phyloP scores from a whole-genome alignment of 2,329 filamentous ascomycete species.

The Cryphonectria japonica region DNA sequence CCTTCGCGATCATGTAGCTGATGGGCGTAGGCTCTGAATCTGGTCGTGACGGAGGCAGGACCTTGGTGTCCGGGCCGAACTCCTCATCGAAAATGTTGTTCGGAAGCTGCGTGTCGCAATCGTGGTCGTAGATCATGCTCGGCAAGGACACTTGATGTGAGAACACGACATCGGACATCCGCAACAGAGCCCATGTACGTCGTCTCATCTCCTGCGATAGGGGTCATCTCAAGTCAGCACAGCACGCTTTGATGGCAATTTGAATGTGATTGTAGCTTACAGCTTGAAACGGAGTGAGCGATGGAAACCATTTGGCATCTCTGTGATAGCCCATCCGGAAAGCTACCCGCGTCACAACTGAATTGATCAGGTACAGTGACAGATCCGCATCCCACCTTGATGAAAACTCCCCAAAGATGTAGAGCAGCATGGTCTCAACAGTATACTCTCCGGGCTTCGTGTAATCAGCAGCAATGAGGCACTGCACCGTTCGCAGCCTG shows the following conservation, averaged over 20 bases:
- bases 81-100: constrained; percentile 83
- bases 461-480: constrained; percentile 75
- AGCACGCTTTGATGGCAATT: background rate
- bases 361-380: constrained; percentile 63
- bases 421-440: constrained; percentile 77
- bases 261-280: constrained; percentile 44
- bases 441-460: constrained; percentile 75
- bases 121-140: constrained; percentile 72
- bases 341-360: constrained; percentile 59
- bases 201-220: constrained; percentile 67
- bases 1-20: constrained; percentile 78
- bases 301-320: constrained; percentile 74
- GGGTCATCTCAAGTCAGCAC: background rate
- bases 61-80: constrained; percentile 69
- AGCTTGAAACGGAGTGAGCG: constrained; percentile 72
- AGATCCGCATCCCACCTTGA: constrained; percentile 75
- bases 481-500: constrained; percentile 75
- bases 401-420: constrained; percentile 76
- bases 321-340: constrained; percentile 78
- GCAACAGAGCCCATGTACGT: constrained; percentile 70
- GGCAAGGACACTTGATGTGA: constrained; percentile 73
- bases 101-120: constrained; percentile 76
- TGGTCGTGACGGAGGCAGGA: constrained; percentile 69
- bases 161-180: constrained; percentile 75
- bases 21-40: constrained; percentile 74